Conservation (phyloP, 1,284 basidiomycete genomes). For the Heterobasidion irregulare region DNA sequence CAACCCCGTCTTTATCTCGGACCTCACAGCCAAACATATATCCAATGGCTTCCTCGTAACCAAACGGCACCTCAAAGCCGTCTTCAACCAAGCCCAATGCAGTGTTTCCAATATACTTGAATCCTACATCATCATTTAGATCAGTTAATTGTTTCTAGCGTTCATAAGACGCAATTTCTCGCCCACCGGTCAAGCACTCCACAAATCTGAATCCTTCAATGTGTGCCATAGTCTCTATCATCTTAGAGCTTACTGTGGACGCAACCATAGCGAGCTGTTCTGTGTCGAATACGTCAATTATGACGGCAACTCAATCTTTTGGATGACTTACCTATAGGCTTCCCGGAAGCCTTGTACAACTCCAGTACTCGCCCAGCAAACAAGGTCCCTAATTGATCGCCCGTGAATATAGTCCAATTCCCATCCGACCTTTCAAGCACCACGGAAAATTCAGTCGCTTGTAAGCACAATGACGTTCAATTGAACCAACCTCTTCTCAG, state of each 20-base stretch:
- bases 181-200: conserved; percentile 73
- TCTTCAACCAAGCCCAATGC: conserved; percentile 53
- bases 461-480: too few species aligned
- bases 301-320: not conserved
- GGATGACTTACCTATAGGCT: conserved; percentile 38
- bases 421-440: conserved; percentile 34
- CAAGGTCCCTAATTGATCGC: conserved; percentile 75
- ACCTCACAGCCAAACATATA: conserved; percentile 76
- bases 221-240: conserved; percentile 70
- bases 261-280: conserved; percentile 75
- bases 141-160: not conserved
- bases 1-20: conserved; percentile 80
- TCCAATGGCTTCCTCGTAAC: conserved; percentile 85
- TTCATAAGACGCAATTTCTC: not conserved
- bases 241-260: conserved; percentile 83
- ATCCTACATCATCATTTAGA: conserved; percentile 36
- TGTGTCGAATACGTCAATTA: conserved; percentile 13
- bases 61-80: conserved; percentile 72
- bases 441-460: too few species aligned
- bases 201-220: conserved; percentile 73
- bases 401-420: conserved; percentile 67
- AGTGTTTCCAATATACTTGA: conserved; percentile 81
- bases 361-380: conserved; percentile 60
- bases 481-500: conserved; percentile 46
- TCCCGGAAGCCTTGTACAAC: conserved; percentile 49